phyloP scores from a whole-genome alignment of 805 yeast genomes.

The Candida parachauliodes region DNA sequence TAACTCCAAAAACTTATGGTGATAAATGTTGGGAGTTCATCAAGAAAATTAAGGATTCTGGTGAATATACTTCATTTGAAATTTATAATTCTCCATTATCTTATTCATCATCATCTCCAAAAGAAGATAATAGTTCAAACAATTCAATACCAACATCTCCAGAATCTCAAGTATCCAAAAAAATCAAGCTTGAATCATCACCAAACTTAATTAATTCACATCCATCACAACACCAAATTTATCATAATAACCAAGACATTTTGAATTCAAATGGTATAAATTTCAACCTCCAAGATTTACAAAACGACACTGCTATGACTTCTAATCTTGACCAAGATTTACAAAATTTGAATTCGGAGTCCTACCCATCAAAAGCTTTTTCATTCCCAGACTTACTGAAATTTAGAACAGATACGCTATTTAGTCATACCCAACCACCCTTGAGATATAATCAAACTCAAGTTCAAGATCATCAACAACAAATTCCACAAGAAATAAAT shows the following conservation, averaged over 20 bases:
- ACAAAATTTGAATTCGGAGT: neutral
- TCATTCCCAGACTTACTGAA: conserved; percentile 9
- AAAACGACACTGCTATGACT: neutral
- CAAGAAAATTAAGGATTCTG: conserved; percentile 26
- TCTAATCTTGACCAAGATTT: neutral
- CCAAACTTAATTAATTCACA: neutral
- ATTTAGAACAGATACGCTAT: conserved; percentile 6
- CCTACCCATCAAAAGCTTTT: conserved; percentile 5
- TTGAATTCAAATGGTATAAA: neutral
- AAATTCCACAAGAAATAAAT: conserved; percentile 1
- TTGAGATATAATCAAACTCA: conserved; percentile 1
- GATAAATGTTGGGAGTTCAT: conserved; percentile 72
- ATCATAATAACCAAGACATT: neutral
- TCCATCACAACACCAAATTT: neutral
- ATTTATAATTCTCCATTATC: conserved; percentile 4
- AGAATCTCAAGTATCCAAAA: neutral
- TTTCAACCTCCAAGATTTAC: neutral
- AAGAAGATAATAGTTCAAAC: neutral
- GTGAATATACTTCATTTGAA: conserved; percentile 13
- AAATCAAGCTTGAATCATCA: neutral
- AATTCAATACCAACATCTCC: conserved; percentile 7
- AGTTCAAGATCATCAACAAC: neutral
- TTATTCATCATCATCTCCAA: neutral
- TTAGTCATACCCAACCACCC: conserved; percentile 6
- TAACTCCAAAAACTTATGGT: conserved; percentile 86